Evolutionary conservation across 2,329 filamentous ascomycete genomes (phyloP), one percentile per base, ranked within the genome.

Genomic region (Kalmusia sp.): DNA sequence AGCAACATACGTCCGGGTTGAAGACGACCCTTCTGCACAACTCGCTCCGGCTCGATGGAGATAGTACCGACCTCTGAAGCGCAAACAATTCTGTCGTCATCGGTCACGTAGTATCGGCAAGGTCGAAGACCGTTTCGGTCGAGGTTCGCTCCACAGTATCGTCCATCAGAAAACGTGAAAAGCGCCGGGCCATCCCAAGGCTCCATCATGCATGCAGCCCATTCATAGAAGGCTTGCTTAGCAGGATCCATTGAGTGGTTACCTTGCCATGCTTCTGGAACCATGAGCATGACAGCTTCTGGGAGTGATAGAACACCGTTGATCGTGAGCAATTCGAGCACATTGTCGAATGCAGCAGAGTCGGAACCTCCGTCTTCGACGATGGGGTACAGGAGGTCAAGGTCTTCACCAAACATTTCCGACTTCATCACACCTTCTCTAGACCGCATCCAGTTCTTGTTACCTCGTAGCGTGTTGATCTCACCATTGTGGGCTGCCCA

Each of bases 381-480:
- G 65, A 98, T 92, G 21, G 93, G 93, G 74, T 96, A 97, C 52
- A 98, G 85, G 66, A 83, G 79, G 76, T 97, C 92, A 14, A 98
- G 87, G 69, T 97, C 93, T 24, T 96, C 92, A 59, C 91, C 92
- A 73, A 98, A 98, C 49, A 96, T 82, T 62, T 93, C 88, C 1
- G 93, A 98, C 73, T 92, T 90, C 84, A 98, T 90, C 61, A 96
- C 88, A 76, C 93, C 93, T 79, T 98, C 93, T 71, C 93, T 88
- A 58, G 93, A 93, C 65, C 93, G 89, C 93, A 98, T 98, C 93
- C 93, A 98, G 79, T 98, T 98, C 84, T 98, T 98, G 82, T 98
- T 98, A 57, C 93, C 93, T 73, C 93, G 90, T 57, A 98, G 81
- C 1, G 93, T 98, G 78, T 98, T 98, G 74, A 98, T 98, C 80